Evolutionary conservation across 306 rosid species (phyloP), one percentile per base, ranked within the genome.

Genomic region (Sechiopsis laciniata): DNA sequence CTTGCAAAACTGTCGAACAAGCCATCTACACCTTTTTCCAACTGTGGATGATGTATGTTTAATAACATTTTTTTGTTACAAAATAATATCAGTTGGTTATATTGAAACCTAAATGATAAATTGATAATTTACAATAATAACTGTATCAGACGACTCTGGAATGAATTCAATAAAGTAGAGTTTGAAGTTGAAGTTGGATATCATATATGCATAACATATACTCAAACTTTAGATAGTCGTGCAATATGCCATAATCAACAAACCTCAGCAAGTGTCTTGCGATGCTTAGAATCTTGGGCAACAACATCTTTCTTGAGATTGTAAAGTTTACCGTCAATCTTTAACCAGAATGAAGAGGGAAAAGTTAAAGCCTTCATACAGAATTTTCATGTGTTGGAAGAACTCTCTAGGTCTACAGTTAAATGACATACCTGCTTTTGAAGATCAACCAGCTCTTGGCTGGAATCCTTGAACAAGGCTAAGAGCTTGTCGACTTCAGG

Each of bases 21-120:
- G 77, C 99, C 99, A 83, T 95, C 99, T 50, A 95, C 97, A 76
- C 99, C 97, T 84, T 88, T 91, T 86, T 95, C 99, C 55, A 95
- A 86, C 99, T 95, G 95, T 80, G 77, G n/a, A n/a, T 67, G 37
- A 32, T 42, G 69, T 17, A 60, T 17, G 51, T 32, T n/a, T n/a
- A n/a, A n/a, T n/a, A n/a, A n/a, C n/a, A n/a, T n/a, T n/a, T n/a
- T n/a, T n/a, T n/a, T n/a, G n/a, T n/a, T n/a, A n/a, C n/a, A n/a
- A n/a, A n/a, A n/a, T n/a, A n/a, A n/a, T n/a, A n/a, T n/a, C n/a
- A n/a, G n/a, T n/a, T n/a, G n/a, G n/a, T n/a, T n/a, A n/a, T n/a
- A n/a, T n/a, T n/a, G n/a, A n/a, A n/a, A 48, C 10, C 29, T 21
- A 68, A 48, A 56, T 13, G 57, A 21, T 67, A 11, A 42, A 46